Evolutionary conservation across 192 early-diverging fungal species (phyloP).

Genomic region (Pilobolus umbonatus): DNA sequence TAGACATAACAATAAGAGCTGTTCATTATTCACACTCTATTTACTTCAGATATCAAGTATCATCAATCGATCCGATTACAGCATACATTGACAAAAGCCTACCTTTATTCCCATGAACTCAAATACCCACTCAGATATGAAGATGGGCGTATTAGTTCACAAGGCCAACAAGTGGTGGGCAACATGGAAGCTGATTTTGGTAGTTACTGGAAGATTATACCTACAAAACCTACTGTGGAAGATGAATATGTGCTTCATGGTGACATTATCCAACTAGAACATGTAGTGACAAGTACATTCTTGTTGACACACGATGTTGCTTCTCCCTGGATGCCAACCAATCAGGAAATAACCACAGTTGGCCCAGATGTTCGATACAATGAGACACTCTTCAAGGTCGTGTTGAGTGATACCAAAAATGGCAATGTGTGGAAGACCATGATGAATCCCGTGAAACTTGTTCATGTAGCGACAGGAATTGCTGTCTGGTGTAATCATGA

Average conservation of each 20-base stretch:
- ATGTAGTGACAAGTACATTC: slow-evolving; percentile 52
- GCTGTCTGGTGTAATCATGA: slow-evolving; percentile 68
- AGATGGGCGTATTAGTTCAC: slow-evolving; percentile 81
- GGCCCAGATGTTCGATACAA: slow-evolving; percentile 49
- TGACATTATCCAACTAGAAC: slow-evolving; percentile 74
- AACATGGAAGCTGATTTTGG: slow-evolving; percentile 75
- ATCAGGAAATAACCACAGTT: slow-evolving; percentile 61
- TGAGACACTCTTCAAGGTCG: slow-evolving; percentile 55
- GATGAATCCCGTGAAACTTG: slow-evolving; percentile 62
- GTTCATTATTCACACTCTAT: no score
- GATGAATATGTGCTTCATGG: slow-evolving; percentile 56
- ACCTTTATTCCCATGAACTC: slow-evolving; percentile 73
- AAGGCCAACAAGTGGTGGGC: slow-evolving; percentile 91
- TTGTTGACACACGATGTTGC: slow-evolving; percentile 68
- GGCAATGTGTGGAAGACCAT: slow-evolving; percentile 50
- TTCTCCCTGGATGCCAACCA: slow-evolving; percentile 56
- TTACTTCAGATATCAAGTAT: slow-evolving; percentile 64
- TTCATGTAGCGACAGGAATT: slow-evolving; percentile 76
- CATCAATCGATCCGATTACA: slow-evolving; percentile 73
- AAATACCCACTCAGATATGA: slow-evolving; percentile 89
- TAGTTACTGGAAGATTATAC: slow-evolving; percentile 57
- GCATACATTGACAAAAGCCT: slow-evolving; percentile 71
- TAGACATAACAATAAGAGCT: not conserved
- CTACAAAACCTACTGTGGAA: slow-evolving; percentile 27
- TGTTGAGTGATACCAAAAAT: slow-evolving; percentile 49